Evolutionary conservation across 306 rosid species (phyloP), one percentile per base, ranked within the genome.

Genomic region (Vicia villosa): DNA sequence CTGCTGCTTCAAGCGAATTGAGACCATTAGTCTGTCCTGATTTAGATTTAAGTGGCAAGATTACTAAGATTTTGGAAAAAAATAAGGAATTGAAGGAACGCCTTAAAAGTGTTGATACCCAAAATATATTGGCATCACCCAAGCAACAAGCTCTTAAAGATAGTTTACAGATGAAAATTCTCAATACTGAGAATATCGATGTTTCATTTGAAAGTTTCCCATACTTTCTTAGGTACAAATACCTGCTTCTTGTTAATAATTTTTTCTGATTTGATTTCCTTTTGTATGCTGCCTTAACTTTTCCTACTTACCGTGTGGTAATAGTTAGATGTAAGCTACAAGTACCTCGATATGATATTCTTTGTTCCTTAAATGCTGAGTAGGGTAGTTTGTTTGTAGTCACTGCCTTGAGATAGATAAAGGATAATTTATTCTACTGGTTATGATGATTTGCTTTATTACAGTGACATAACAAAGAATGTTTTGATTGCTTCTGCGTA

Each of bases 121-220:
- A 91, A 28, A 46, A 83, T 51, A 32, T 60, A 60, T 66, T 70
- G 81, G 71, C 85, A 50, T 84, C 99, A 40, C 75, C 84, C 42
- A 85, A 86, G 65, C 86, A 85, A 46, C 96, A 89, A 55, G 92
- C 91, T 40, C 87, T 81, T 49, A 95, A 74, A 80, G 91, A 91
- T 49, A 89, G 75, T 75, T 68, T 95, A 75, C 88, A 70, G 46
- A 75, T 83, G 74, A 86, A 85, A 80, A 83, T 95, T 84, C 80
- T 95, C 45, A 60, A 66, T 79, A 81, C 88, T 66, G 89, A 82
- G 42, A 77, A 82, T 54, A 89, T 84, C 70, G 89, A 83, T 59
- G 93, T 86, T 70, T 84, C 92, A 32, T 91, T 95, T 62, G 97
- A 91, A 82, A 77, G 70, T 77, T 95, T 95, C 68, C 99, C 99